Evolutionary conservation across 2,329 filamentous ascomycete species (phyloP), one percentile per base, ranked within the genome.

Genomic region (Diplodia mutila): DNA sequence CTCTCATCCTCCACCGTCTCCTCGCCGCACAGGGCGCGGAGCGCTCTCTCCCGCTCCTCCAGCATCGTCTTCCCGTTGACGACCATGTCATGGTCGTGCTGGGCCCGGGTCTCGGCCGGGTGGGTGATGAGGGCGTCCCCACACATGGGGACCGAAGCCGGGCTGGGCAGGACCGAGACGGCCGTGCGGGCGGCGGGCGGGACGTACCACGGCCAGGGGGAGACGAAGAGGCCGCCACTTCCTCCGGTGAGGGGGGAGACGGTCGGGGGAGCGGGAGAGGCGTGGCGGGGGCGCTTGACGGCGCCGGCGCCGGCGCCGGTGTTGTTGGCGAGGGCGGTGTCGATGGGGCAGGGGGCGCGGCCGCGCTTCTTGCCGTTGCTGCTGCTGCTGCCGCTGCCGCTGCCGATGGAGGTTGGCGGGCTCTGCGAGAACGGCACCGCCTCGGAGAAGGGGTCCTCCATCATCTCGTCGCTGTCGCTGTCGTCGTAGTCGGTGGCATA

Each of bases 11-110:
- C 23, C 25, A 18, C 4, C 27, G 29, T 39, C 39, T 57, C 51
- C 53, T 61, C 49, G 54, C 65, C 65, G 16, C 23, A n/a, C 21
- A 67, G 65, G 6, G 48, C 46, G n/a, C 46, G 21, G 32, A 67
- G 32, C 18, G 65, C 53, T 14, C 54, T 29, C 25, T 16, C 23
- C 32, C 65, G 55, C 42, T 67, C 42, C 16, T 16, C 16, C 53
- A 29, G 25, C 27, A 66, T 27, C 14, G 16, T 6, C 8, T 53
- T 16, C 16, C 16, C 39, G 42, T 59, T 59, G 39, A 59, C 9
- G 16, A 21, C 42, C 64, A 16, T 18, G 53, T 66, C 64, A 29
- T 21, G 37, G 11, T 9, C 27, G 42, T 66, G 64, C 64, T 59
- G 64, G 18, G 29, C n/a, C 5, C n/a, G 25, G 18, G 64, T 66